These are phyloP conservation scores for Blastobotrys ciferrii DNA, from an alignment of 1,139 yeast genomes.

Conservation along the genomic window DNA sequence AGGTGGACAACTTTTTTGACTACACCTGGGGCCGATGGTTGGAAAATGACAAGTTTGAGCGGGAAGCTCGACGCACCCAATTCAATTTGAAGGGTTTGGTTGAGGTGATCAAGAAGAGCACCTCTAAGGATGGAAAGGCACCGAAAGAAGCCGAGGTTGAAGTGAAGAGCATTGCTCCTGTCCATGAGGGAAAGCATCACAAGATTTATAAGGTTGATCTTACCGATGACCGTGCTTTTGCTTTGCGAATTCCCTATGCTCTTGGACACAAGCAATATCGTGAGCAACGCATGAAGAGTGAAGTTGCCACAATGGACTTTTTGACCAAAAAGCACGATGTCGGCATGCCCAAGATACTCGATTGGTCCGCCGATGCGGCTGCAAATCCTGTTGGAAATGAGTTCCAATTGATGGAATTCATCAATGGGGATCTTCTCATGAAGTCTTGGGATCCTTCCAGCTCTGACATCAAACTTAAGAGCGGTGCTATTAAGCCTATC, in stretches of 20 bases:
- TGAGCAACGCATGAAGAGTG: slow-evolving; percentile 71
- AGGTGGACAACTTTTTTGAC: slow-evolving; percentile 72
- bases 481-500: slow-evolving; percentile 38
- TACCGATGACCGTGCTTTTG: slow-evolving; percentile 56
- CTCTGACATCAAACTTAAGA: slow-evolving; percentile 46
- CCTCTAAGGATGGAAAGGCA: slow-evolving; percentile 27
- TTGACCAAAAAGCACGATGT: slow-evolving; percentile 48
- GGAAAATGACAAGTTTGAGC: slow-evolving; percentile 69
- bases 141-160: slow-evolving; percentile 44
- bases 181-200: slow-evolving; percentile 94
- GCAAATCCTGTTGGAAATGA: slow-evolving; percentile 67
- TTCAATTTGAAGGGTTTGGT: slow-evolving; percentile 76
- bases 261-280: slow-evolving; percentile 58
- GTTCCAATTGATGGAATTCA: slow-evolving; percentile 73
- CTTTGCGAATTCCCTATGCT: slow-evolving; percentile 83
- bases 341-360: slow-evolving; percentile 70
- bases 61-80: slow-evolving; percentile 71
- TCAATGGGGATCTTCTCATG: slow-evolving; percentile 81
- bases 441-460: slow-evolving; percentile 84
- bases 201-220: slow-evolving; percentile 73
- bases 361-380: slow-evolving; percentile 59
- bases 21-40: slow-evolving; percentile 97
- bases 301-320: slow-evolving; percentile 91
- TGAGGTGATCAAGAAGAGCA: slow-evolving; percentile 35
- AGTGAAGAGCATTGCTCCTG: slow-evolving; percentile 71